Percentiles rank a stretch among this genome's conserved stretches.
Evolutionary conservation across 768 basidiomycete species (phyloP).

Genomic region (Fomitopsis serialis): DNA sequence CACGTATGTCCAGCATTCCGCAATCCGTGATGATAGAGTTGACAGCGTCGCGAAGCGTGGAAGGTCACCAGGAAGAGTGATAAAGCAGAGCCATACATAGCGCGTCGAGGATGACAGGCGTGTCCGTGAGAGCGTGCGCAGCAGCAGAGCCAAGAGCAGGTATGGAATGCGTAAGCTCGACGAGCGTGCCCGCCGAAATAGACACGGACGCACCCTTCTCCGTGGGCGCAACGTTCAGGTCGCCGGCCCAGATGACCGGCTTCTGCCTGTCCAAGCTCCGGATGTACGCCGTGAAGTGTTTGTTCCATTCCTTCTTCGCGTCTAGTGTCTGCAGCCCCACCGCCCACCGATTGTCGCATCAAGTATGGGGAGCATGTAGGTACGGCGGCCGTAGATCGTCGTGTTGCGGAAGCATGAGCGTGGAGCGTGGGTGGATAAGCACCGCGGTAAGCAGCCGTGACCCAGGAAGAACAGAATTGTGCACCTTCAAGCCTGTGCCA

Average conservation of each 20-base stretch:
- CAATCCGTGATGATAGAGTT: background rate
- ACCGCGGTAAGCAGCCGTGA: background rate
- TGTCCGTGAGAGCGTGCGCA: background rate
- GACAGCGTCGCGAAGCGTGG: background rate
- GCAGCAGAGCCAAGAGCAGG: background rate
- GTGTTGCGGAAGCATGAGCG: background rate
- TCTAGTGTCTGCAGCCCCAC: conserved; percentile 52
- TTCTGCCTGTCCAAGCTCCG: conserved; percentile 70
- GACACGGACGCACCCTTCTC: conserved; percentile 43
- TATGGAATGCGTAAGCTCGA: background rate
- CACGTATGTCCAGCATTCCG: background rate
- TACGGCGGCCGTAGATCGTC: background rate
- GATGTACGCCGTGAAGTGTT: conserved; percentile 69
- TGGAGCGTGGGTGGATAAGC: background rate
- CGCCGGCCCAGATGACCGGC: conserved; percentile 85
- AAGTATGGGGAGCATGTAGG: too few relatives aligned
- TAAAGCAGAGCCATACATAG: background rate
- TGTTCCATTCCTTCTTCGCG: conserved; percentile 75
- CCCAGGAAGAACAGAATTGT: background rate
- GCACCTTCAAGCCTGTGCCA: conserved; percentile 68
- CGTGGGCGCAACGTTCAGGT: conserved; percentile 84
- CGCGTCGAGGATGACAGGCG: background rate
- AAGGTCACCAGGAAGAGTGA: background rate
- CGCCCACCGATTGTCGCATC: too few relatives aligned
- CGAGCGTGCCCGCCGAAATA: background rate